Base-by-base conservation (phyloP, 768 basidiomycete genomes). In the Kwoniella mangroviensis region DNA sequence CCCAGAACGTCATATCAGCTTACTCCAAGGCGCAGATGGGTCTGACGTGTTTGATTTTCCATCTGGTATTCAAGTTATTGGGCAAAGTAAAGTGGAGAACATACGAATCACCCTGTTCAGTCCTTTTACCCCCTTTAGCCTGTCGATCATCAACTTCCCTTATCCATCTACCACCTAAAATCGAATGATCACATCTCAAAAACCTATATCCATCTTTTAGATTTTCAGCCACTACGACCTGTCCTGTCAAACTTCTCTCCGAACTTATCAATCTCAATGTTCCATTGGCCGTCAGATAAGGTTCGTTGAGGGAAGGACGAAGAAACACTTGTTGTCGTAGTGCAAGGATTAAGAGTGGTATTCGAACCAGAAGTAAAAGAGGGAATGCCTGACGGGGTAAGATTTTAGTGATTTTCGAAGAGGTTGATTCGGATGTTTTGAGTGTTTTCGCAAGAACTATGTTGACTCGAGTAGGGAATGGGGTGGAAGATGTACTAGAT, bases 151-250 rank as follows among this genome's bases (percentile, higher is more conserved):
- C 57, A 3, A 73, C 75, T 0, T 74, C 65, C 24, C 88, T 88
- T 28, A 89, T 88, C 96, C 96, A 98, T 57, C 92, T 88, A 4
- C 96, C 88, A 4, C 88, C 88, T 1, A 89, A 83, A 13, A 89
- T 77, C 7, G 85, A 86, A 68, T 88, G 88, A 58, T 88, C 88
- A 22, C 86, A 87, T n/a, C 88, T 80, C 24, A 89, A 75, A 70
- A 86, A 80, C 79, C 65, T 81, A 55, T 84, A 81, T 3, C 77
- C 81, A 26, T 66, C 70, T 17, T 76, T 77, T n/a, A 83, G 64
- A 34, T 81, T 69, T 75, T 98, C 92, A 34, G 89, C 94, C 9
- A 97, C 94, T 2, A 91, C 87, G 42, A 98, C 88, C 15, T 90
- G 84, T 1, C 94, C 94, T 1, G 92, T 95, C n/a, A 87, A 49